phyloP scores from a whole-genome alignment of 441 rosid species.

The Jatropha podagrica region DNA sequence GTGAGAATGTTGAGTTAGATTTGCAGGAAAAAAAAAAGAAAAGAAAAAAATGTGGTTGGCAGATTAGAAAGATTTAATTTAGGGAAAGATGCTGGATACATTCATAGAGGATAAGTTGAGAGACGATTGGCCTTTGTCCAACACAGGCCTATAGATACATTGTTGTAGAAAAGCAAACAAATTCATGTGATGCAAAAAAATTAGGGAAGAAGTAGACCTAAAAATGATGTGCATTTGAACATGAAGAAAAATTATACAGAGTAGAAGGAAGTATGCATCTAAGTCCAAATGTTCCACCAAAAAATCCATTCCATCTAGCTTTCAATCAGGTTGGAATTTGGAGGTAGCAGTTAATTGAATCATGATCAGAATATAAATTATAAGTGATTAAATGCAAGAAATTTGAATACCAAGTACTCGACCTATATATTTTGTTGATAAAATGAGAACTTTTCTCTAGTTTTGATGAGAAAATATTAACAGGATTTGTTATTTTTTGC shows the following conservation, averaged over 20 bases:
- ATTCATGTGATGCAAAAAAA: neutral
- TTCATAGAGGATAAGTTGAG: neutral
- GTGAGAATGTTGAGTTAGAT: neutral
- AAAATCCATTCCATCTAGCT: neutral
- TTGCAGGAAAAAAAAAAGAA: neutral
- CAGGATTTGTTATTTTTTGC: neutral
- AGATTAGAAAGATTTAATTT: neutral
- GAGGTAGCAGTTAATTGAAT: neutral
- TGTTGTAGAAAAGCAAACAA: neutral
- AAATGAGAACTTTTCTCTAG: too few species aligned
- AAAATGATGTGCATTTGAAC: neutral
- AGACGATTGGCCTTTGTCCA: neutral
- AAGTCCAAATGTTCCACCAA: neutral
- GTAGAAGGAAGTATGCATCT: neutral
- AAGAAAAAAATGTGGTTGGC: neutral
- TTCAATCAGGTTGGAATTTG: neutral
- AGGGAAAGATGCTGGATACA: neutral
- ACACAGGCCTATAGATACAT: neutral
- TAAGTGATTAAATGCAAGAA: neutral
- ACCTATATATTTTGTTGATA: too few species aligned
- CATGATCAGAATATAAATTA: neutral
- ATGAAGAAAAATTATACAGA: neutral
- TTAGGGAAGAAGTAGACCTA: neutral
- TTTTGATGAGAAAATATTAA: neutral
- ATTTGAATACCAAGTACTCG: neutral